Percentiles rank a stretch among this genome's conserved stretches.
Evolutionary conservation across 73 alveolate genomes (phyloP).

Genomic region (Symbiodinium pilosum): DNA sequence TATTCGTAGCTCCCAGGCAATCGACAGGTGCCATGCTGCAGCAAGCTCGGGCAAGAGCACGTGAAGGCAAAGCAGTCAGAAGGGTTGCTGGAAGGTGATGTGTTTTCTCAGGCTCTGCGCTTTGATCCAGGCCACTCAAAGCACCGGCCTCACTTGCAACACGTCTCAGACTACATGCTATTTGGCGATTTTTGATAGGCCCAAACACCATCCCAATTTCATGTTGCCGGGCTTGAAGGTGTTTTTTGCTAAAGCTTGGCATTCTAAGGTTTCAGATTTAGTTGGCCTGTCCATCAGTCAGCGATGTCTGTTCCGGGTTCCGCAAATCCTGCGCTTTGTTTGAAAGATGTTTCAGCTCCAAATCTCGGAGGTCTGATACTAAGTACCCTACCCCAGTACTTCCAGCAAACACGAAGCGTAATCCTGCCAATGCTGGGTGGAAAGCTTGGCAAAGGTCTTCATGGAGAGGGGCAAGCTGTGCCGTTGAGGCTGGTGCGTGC

Average conservation of each 20-base stretch:
- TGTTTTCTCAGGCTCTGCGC: slow-evolving; percentile 48
- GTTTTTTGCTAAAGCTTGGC: too few species aligned
- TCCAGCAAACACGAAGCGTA: too few species aligned
- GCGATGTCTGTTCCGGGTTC: too few species aligned
- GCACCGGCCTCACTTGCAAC: background rate
- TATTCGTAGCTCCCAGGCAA: slow-evolving; percentile 10
- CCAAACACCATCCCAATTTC: background rate
- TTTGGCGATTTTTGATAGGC: background rate
- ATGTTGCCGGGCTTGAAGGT: too few species aligned
- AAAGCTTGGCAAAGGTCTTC: slow-evolving; percentile 25
- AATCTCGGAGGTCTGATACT: too few species aligned
- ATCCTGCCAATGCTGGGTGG: too few species aligned
- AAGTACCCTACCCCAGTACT: too few species aligned
- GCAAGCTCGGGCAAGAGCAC: background rate
- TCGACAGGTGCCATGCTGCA: slow-evolving; percentile 59
- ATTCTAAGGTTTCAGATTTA: too few species aligned
- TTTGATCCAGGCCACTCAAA: slow-evolving; percentile 39
- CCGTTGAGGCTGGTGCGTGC: slow-evolving; percentile 18
- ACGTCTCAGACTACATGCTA: background rate
- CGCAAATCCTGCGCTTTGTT: too few species aligned
- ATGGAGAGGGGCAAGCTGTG: slow-evolving; percentile 77
- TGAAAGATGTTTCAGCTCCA: too few species aligned
- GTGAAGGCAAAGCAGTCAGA: background rate
- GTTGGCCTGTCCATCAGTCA: too few species aligned
- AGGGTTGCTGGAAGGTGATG: background rate